Percentiles rank a stretch among this genome's conserved stretches.
These are phyloP conservation scores for Peronospora belbahrii DNA, from an alignment of 352 stramenopile genomes.

Conservation along the genomic window DNA sequence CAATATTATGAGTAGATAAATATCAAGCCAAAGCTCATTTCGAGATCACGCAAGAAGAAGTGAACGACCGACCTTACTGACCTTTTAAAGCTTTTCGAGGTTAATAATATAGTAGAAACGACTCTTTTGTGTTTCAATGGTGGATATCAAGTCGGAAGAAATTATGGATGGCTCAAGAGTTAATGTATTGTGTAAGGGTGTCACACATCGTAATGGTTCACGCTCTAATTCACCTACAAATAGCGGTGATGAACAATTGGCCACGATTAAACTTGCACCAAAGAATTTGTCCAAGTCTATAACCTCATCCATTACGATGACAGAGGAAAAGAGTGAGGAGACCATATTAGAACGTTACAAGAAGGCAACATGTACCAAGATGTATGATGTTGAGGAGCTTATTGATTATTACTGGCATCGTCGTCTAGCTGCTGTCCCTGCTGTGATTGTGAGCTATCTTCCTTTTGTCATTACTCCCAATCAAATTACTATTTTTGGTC, in stretches of 20 bases:
- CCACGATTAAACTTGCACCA: slow-evolving; percentile 21
- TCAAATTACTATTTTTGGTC: slow-evolving; percentile 78
- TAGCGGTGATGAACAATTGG: slow-evolving; percentile 32
- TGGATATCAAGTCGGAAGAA: too few species aligned
- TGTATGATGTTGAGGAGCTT: slow-evolving; percentile 84
- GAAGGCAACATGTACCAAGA: slow-evolving; percentile 67
- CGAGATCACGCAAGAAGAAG: slow-evolving; percentile 25
- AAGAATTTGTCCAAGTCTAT: slow-evolving; percentile 15
- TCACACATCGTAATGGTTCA: slow-evolving; percentile 29
- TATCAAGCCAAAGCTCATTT: slow-evolving; percentile 18
- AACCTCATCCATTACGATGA: neutral
- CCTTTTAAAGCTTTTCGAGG: too few species aligned
- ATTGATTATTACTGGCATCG: slow-evolving; percentile 83
- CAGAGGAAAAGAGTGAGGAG: slow-evolving; percentile 28
- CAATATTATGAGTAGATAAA: too few species aligned
- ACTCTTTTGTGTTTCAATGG: neutral
- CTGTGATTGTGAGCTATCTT: slow-evolving; percentile 77
- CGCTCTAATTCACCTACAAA: slow-evolving; percentile 27
- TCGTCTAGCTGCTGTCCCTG: slow-evolving; percentile 56
- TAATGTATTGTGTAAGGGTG: slow-evolving; percentile 14
- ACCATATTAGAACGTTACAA: slow-evolving; percentile 59
- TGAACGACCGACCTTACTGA: too few species aligned
- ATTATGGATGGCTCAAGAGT: slow-evolving; percentile 21
- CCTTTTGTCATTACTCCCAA: slow-evolving; percentile 81
- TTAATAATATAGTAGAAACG: too few species aligned